Base-by-base conservation (phyloP, 805 yeast genomes). In the Ogataea sp. region DNA sequence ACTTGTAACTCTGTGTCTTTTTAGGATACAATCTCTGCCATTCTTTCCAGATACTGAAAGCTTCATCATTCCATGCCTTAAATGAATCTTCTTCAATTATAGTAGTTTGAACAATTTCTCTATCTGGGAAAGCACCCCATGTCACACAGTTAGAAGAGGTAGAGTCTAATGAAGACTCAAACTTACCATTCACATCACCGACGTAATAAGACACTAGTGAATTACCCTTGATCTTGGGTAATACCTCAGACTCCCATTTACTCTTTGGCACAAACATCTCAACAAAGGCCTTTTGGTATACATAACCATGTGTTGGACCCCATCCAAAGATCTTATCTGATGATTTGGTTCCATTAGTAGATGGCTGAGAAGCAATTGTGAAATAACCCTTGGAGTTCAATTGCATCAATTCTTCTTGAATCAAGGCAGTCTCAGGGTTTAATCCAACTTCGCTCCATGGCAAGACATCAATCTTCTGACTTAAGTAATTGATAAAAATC, bases 81-180 rank as follows among this genome's bases (percentile, higher is more conserved):
- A 93, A 90, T 2, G 97, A 86, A 50, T 88, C 96, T 49, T 78
- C 83, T 55, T 89, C 96, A 41, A 93, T 80, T 44, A 89, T 82
- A 0, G 98, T 93, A 0, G 97, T 84, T 59, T 89, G 97, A 28
- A 87, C 75, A 28, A 88, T 80, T 55, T 87, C 96, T 46, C 88
- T 76, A 59, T 81, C 81, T 7, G 95, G 95, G 70, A 93, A 90
- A 3, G 84, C 95, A 45, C 97, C 98, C 98, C 98, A 93, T 1
- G 98, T 93, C 8, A 93, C 94, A 21, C 93, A 95, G 46, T 80
- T 82, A 33, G 87, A 79, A 26, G 75, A 62, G 14, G 63, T 68
- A 1, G 65, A 56, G 1, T 68, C 67, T 53, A 81, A 62, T 49
- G 83, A 87, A 2, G 93, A 74, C 23, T 68, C 65, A 45, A 85